These are phyloP conservation scores for Pestalotiopsis sp. DNA, from an alignment of 2,329 filamentous ascomycete species.

Conservation along the genomic window DNA sequence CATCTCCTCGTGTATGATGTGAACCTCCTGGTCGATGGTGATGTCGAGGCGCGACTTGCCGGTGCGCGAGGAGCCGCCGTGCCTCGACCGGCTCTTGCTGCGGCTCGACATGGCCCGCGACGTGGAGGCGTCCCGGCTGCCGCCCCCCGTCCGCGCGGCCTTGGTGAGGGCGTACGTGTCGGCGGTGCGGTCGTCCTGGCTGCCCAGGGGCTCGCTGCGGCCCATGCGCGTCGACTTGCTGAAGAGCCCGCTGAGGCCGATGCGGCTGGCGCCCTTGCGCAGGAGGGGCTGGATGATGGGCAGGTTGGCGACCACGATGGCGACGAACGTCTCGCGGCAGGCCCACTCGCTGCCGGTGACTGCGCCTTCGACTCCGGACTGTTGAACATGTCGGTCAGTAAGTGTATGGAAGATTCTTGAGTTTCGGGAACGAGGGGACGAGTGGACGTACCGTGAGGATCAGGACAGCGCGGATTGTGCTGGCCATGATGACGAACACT, in stretches of 20 bases:
- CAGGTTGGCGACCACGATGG: conserved; percentile 36
- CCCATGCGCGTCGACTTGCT: conserved; percentile 11
- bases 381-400: neutral
- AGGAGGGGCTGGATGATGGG: conserved; percentile 24
- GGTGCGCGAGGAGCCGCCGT: neutral
- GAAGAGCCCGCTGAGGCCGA: conserved; percentile 19
- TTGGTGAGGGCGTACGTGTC: neutral
- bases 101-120: neutral
- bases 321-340: conserved; percentile 38
- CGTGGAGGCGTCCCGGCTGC: neutral
- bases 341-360: conserved; percentile 30
- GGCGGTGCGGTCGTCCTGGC: neutral
- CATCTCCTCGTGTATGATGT: neutral
- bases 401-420: neutral
- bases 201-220: conserved; percentile 1
- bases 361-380: conserved; percentile 21
- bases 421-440: neutral
- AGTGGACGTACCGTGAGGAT: conserved; percentile 34
- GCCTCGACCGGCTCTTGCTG: neutral
- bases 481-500: conserved; percentile 47
- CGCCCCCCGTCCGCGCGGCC: neutral
- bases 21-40: neutral
- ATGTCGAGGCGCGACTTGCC: neutral
- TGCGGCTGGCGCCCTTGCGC: conserved; percentile 14
- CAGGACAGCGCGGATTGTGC: conserved; percentile 45